Percentiles rank a stretch among this genome's conserved stretches.
Evolutionary conservation across 1,284 basidiomycete genomes (phyloP).

Genomic region (Naganishia cerealis): DNA sequence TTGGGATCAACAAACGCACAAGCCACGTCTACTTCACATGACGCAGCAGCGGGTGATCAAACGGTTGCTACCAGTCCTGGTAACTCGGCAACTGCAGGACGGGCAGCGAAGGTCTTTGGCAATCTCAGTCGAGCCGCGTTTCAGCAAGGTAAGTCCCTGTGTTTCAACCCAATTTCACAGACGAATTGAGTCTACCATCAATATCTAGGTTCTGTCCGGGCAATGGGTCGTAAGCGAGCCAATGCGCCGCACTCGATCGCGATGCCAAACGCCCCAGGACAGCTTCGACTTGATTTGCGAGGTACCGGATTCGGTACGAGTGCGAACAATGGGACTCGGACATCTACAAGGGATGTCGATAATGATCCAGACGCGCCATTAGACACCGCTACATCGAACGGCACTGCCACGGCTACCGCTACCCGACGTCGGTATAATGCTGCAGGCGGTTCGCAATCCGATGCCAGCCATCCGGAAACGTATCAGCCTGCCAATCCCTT

Average conservation of each 20-base stretch:
- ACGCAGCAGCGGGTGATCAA: background rate
- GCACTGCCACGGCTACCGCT: background rate
- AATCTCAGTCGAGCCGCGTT: conserved; percentile 29
- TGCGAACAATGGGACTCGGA: background rate
- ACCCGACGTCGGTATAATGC: background rate
- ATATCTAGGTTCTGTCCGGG: conserved; percentile 29
- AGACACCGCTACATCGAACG: background rate
- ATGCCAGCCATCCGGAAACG: conserved; percentile 34
- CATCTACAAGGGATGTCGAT: background rate
- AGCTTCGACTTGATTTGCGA: conserved; percentile 19
- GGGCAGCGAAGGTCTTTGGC: conserved; percentile 21
- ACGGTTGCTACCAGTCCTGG: background rate
- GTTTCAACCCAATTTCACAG: no score
- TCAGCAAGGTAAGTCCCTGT: conserved; percentile 15
- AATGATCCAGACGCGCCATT: conserved; percentile 3
- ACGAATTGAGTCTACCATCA: conserved; percentile 6
- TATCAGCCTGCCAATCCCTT: conserved; percentile 72
- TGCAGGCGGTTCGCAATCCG: background rate
- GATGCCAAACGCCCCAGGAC: conserved; percentile 1
- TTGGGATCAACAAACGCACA: background rate
- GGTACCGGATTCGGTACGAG: conserved; percentile 11
- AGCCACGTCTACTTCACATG: background rate
- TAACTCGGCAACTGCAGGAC: background rate
- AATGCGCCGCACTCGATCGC: conserved; percentile 14
- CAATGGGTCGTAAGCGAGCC: conserved; percentile 8